Base-by-base conservation (phyloP, 1,284 basidiomycete genomes). In the Ceratorhiza oryzae-sativae region DNA sequence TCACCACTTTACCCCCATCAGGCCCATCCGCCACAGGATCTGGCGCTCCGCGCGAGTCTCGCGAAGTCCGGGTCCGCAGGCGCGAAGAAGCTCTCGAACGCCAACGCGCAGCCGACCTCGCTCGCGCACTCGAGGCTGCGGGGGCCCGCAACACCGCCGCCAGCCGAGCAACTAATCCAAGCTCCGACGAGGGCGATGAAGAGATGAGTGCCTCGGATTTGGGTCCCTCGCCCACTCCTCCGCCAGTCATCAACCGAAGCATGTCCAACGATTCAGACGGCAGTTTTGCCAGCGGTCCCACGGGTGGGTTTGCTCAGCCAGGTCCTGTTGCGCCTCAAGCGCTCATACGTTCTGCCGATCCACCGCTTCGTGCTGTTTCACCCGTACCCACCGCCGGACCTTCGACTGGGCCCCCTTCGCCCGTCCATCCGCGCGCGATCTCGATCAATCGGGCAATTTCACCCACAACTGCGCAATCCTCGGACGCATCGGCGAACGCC, bases 401-500 rank as follows among this genome's bases (percentile, higher is more conserved):
- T 10, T 59, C 58, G 59, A 45, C 39, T 30, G 25, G 25, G 1
- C 36, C 55, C 34, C 61, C 59, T 25, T 61, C 59, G 41, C 59
- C 59, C 12, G 59, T n/a, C 6, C 51, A 6, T 32, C 8, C 55
- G 4, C 59, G 59, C 4, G 42, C 59, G 23, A 59, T 59, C n/a
- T 59, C 58, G 36, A 46, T 51, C 20, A 18, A 30, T 18, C 62
- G 62, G 23, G 63, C 63, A 9, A 67, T 67, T 3, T 67, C 63
- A 8, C 63, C 63, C 12, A 67, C 48, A 20, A 67, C 63, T 8
- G 49, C 63, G 1, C 63, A 49, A 51, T 65, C 73, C 23, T 71
- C 75, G 9, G 87, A 90, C 75, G 84, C 84, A 9, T 88, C 88
- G 0, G 82, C 84, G 6, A 85, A 86, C 51, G 81, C 84, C 3